Base-by-base conservation (phyloP, 352 stramenopile genomes). In the Phytopythium vexans region DNA sequence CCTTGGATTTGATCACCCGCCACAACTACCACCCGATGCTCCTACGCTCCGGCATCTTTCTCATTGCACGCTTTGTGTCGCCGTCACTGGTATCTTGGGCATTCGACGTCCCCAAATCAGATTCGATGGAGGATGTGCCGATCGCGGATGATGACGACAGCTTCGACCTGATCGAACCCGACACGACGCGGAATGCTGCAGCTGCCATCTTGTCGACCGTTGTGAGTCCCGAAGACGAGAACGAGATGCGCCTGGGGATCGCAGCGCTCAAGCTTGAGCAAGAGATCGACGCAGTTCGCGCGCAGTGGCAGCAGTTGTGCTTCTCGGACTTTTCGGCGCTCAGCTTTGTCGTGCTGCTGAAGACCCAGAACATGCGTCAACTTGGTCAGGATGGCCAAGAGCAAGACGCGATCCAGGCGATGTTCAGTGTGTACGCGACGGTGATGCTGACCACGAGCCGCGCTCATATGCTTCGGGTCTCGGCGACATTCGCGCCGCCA, bases 251-350 rank as follows among this genome's bases (percentile, higher is more conserved):
- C n/a, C n/a, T n/a, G n/a, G n/a, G n/a, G n/a, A n/a, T n/a, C n/a
- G n/a, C n/a, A n/a, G n/a, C n/a, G n/a, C n/a, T n/a, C n/a, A n/a
- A n/a, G n/a, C n/a, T n/a, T n/a, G n/a, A n/a, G 41, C 1, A 15
- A 50, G n/a, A 58, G 33, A 36, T 52, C 69, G 32, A 11, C 31
- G 4, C 54, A 14, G 64, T 84, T 10, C 65, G 65, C 52, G 40
- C 33, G 12, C 73, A 84, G 49, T 84, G 73, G 70, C 62, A 77
- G 11, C 64, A 74, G 16, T 48, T 84, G 27, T 76, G 63, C 34
- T 60, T 74, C 10, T 68, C 68, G 3, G 62, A 38, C 3, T 88
- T 87, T 41, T 68, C 66, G 48, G 60, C 55, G 0, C 59, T 59
- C 4, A 69, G 62, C 15, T 66, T 88, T 36, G 58, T 77, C 38